Evolutionary conservation across 352 stramenopile species (phyloP), one percentile per base, ranked within the genome.

Genomic region (Globisporangium canariense): DNA sequence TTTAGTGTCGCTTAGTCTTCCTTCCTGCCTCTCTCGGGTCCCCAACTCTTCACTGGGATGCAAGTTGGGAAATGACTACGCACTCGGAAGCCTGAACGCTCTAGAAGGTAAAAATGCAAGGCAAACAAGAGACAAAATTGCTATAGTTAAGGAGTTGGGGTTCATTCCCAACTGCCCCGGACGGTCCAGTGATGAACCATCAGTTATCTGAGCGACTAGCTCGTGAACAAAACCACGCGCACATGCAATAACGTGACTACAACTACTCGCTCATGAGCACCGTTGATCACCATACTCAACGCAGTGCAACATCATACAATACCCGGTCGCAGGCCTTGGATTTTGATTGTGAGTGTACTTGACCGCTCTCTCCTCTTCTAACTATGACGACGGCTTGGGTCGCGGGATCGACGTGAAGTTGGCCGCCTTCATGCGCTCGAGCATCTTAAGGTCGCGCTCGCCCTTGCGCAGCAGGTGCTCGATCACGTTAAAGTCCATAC

Each of bases 391-490:
- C 25, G 25, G 3, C 49, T 55, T 57, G 51, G 51, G 16, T 2
- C 55, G 73, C 32, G 66, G 66, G 0, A 91, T 70, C 41, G 57
- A 73, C 5, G 75, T 62, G 61, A 89, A 89, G 52, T 84, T 74
- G 10, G 77, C 86, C 9, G 65, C 75, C 62, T 91, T 92, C 70
- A 90, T 88, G 40, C 62, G 68, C 57, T 81, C 68, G 46, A 93
- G 73, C 77, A 91, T 86, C 75, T 93, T 91, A 45, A 95, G 68
- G 57, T 95, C 84, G 16, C 85, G 81, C 64, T 95, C 78, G 3
- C 86, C 86, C 56, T 95, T 95, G 70, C 86, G 86, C 62, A 95
- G 67, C 73, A 95, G 76, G 52, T 93, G 83, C 77, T 95, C 86
- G 61, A 95, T 93, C 64, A 90, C 71, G 9, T 75, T 70, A 67